Percentiles rank a stretch among this genome's conserved stretches.
These are phyloP conservation scores for Margaritispora aquatica DNA, from an alignment of 495 filamentous ascomycete species.

Conservation along the genomic window DNA sequence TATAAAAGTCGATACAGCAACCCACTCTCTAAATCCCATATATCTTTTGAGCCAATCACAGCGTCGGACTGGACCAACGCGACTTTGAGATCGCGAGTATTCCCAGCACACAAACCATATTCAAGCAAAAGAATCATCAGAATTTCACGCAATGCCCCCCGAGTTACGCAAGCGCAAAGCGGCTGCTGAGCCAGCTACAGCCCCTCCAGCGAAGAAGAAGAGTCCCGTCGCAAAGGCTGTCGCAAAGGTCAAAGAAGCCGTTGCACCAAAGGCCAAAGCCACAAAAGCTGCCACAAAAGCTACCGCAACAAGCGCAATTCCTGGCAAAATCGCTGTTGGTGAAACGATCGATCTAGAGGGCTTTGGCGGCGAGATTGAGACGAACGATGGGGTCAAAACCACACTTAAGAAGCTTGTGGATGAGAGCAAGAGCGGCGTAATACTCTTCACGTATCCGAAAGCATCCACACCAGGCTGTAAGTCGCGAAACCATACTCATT, in stretches of 20 bases:
- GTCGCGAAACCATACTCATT: slow-evolving; percentile 27
- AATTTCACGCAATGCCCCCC: slow-evolving; percentile 36
- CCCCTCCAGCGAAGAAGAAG: slow-evolving; percentile 51
- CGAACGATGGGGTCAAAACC: slow-evolving; percentile 71
- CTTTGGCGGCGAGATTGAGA: slow-evolving; percentile 81
- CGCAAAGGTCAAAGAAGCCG: slow-evolving; percentile 39
- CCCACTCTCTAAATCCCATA: neutral
- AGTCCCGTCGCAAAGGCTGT: slow-evolving; percentile 34
- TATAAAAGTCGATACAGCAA: too few relatives aligned
- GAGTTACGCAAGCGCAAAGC: slow-evolving; percentile 77
- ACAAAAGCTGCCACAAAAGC: slow-evolving; percentile 23
- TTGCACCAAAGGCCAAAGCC: slow-evolving; percentile 25
- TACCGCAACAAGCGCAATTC: slow-evolving; percentile 24
- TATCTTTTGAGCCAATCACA: slow-evolving; percentile 14
- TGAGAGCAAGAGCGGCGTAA: slow-evolving; percentile 76
- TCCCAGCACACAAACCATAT: neutral
- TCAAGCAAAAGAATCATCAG: neutral
- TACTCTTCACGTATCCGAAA: slow-evolving; percentile 93
- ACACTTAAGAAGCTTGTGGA: slow-evolving; percentile 73
- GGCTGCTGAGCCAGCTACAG: slow-evolving; percentile 42
- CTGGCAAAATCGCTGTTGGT: slow-evolving; percentile 29
- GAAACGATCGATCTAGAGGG: slow-evolving; percentile 55
- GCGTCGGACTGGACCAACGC: slow-evolving; percentile 1
- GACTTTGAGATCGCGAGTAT: neutral
- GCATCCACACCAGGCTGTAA: slow-evolving; percentile 94